A percentile compares a stretch with the other conserved stretches of the same genome.
phyloP scores from a whole-genome alignment of 2,329 filamentous ascomycete genomes.

The Drechmeria coniospora region DNA sequence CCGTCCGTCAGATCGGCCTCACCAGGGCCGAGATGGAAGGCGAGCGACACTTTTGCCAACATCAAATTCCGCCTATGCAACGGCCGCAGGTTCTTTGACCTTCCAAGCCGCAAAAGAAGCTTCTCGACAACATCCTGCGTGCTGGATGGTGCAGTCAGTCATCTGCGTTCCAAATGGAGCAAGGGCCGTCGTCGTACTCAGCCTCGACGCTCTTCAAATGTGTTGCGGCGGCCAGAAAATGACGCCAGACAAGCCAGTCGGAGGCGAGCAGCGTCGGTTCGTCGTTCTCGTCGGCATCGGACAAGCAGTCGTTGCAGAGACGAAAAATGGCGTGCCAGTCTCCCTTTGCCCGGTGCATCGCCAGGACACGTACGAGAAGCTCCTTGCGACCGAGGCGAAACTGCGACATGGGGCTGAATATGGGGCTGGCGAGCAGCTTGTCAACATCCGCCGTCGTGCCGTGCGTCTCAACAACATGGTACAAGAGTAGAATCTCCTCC shows the following conservation, averaged over 20 bases:
- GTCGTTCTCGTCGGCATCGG: constrained; percentile 18
- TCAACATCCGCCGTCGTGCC: constrained; percentile 25
- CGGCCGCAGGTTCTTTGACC: constrained; percentile 14
- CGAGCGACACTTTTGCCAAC: constrained; percentile 21
- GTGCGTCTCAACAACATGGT: constrained; percentile 28
- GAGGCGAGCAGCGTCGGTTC: constrained; percentile 27
- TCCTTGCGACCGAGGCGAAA: constrained; percentile 32
- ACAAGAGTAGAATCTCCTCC: constrained; percentile 34
- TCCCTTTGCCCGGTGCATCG: constrained; percentile 19
- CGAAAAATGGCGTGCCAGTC: constrained; percentile 28
- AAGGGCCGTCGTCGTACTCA: constrained; percentile 14
- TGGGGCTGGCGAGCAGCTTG: constrained; percentile 21
- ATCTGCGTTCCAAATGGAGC: not conserved
- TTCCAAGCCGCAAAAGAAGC: constrained; percentile 15
- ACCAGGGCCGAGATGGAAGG: constrained; percentile 19
- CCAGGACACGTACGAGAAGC: constrained; percentile 25
- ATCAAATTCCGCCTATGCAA: constrained; percentile 25
- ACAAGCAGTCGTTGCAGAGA: constrained; percentile 28
- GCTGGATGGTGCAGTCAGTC: constrained; percentile 9
- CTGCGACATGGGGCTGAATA: constrained; percentile 26
- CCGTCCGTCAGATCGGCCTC: constrained; percentile 13
- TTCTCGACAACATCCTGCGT: constrained; percentile 11
- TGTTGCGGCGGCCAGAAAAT: constrained; percentile 22
- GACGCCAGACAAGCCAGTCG: constrained; percentile 26
- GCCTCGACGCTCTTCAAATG: constrained; percentile 15